These are phyloP conservation scores for Calocybe cyanea DNA, from an alignment of 768 basidiomycete species.

Conservation along the genomic window DNA sequence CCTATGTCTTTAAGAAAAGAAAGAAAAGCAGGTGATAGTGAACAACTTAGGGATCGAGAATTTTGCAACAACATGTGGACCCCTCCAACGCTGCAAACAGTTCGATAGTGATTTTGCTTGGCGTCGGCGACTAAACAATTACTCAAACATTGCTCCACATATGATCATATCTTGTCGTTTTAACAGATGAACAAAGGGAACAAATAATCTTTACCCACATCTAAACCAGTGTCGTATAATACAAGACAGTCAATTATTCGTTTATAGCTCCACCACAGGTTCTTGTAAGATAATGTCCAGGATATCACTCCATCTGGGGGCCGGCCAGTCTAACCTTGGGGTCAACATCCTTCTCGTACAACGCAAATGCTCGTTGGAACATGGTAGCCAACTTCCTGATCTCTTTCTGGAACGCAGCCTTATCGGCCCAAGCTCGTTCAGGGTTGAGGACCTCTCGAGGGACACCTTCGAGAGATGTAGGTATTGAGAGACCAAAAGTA, in stretches of 20 bases:
- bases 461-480: conserved; percentile 78
- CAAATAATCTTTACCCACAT: neutral
- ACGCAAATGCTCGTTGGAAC: conserved; percentile 91
- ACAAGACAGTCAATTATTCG: conserved; percentile 2
- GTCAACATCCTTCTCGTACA: conserved; percentile 86
- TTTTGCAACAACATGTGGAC: too few relatives aligned
- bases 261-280: too few relatives aligned
- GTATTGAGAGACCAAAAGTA: conserved; percentile 82
- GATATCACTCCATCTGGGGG: conserved; percentile 40
- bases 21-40: too few relatives aligned
- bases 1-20: too few relatives aligned
- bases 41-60: too few relatives aligned
- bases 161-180: too few relatives aligned
- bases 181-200: neutral
- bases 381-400: conserved; percentile 84
- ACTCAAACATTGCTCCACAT: too few relatives aligned
- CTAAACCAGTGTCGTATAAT: conserved; percentile 8
- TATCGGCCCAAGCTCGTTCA: conserved; percentile 79
- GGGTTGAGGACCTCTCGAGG: conserved; percentile 92
- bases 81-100: too few relatives aligned
- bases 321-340: conserved; percentile 81
- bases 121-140: too few relatives aligned
- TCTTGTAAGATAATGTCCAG: conserved; percentile 3
- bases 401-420: conserved; percentile 87
- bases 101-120: too few relatives aligned